These are phyloP conservation scores for Apocynum venetum DNA, from an alignment of 257 asterid species.

Conservation along the genomic window DNA sequence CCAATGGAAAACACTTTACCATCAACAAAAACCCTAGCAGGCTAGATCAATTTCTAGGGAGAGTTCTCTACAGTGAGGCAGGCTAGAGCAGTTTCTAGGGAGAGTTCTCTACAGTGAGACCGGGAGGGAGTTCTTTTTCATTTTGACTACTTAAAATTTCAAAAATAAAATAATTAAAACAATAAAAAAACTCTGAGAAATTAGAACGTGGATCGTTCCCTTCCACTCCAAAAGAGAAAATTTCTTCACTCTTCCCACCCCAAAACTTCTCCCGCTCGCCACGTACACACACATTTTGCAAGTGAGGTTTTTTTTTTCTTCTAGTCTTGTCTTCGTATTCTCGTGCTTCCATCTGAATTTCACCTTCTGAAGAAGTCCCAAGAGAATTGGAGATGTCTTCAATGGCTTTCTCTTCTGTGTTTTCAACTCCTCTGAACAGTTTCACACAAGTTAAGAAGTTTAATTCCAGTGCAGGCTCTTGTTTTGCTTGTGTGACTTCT, in stretches of 20 bases:
- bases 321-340: neutral
- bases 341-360: neutral
- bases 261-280: too few relatives aligned
- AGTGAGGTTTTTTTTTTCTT: neutral
- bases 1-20: too few relatives aligned
- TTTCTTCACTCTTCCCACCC: too few relatives aligned
- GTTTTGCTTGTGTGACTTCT: constrained; percentile 29
- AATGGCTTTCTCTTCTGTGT: constrained; percentile 56
- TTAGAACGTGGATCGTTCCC: neutral
- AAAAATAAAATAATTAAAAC: too few relatives aligned
- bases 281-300: too few relatives aligned
- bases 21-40: too few relatives aligned
- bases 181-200: neutral
- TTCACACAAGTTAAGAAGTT: constrained; percentile 26
- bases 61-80: too few relatives aligned
- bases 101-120: too few relatives aligned
- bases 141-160: too few relatives aligned
- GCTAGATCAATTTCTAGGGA: too few relatives aligned
- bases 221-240: neutral
- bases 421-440: constrained; percentile 38
- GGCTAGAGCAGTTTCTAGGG: too few relatives aligned
- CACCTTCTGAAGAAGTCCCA: neutral
- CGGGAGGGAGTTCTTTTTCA: too few relatives aligned
- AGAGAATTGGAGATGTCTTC: constrained; percentile 21
- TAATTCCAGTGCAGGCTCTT: constrained; percentile 22